Evolutionary conservation across 345 rosid species (phyloP), one percentile per base, ranked within the genome.

Genomic region (Aurinia saxatilis): DNA sequence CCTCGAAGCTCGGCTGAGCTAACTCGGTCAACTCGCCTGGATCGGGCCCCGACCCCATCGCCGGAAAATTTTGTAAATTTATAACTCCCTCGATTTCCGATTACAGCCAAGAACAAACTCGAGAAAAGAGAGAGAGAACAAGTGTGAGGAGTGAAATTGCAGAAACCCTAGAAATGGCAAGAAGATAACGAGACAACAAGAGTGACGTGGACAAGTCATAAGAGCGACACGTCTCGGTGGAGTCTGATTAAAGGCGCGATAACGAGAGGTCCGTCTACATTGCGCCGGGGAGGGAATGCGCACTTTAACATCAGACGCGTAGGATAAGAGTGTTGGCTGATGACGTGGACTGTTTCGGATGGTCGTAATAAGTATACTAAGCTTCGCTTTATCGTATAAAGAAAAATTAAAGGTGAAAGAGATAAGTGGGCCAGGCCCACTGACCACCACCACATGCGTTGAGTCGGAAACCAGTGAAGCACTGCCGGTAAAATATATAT

Each of bases 31-130:
- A 74, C 83, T 77, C 97, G 72, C 96, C 99, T 0, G 95, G 95
- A 87, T 93, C 92, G 96, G 88, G 82, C 84, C 74, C 78, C 77
- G 95, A 85, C 90, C 92, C 99, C 95, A 90, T 93, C 77, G 70
- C 60, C 50, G 52, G 48, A 36, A 12, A 50, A 14, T 21, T 2
- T n/a, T n/a, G n/a, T n/a, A 36, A 57, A 44, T 18, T 64, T 63
- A 51, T n/a, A 42, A 30, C 14, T 41, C 37, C 3, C 5, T 19
- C 49, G 48, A 47, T 52, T 48, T n/a, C 5, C 33, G 23, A 49
- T 19, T 19, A 17, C 49, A 36, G 31, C 8, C 19, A 18, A 57
- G 21, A 5, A 8, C 29, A 44, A 60, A 50, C 64, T 31, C 39
- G 29, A 41, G 13, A 36, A 7, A 56, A 45, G 11, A 62, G 18